Conservation (phyloP, 2,329 filamentous ascomycete genomes). For the Ceratocystis huliohia region DNA sequence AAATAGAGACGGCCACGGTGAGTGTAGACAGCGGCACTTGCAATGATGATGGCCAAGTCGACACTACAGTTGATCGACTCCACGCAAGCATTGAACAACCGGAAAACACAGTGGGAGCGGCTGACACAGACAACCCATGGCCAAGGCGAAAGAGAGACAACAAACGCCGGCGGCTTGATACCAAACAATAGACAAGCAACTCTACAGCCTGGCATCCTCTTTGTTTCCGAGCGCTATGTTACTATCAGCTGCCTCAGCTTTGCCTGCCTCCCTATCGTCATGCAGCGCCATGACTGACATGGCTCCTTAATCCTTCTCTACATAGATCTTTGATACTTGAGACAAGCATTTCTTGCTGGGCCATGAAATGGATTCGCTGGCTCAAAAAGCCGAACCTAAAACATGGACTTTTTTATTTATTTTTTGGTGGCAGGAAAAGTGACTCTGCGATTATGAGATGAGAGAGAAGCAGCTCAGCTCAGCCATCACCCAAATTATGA, state of each 20-base stretch:
- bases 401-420: neutral
- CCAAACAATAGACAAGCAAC: neutral
- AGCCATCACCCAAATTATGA: neutral
- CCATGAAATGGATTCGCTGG: neutral
- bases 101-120: neutral
- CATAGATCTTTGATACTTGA: neutral
- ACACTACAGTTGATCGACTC: neutral
- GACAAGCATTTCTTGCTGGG: neutral
- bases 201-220: neutral
- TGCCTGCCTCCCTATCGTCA: neutral
- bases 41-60: neutral
- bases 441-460: neutral
- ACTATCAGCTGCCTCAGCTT: neutral
- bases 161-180: neutral
- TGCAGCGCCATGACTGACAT: neutral
- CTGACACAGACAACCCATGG: neutral
- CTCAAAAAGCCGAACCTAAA: neutral
- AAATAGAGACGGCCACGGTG: neutral
- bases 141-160: neutral
- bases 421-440: neutral
- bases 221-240: too few relatives aligned
- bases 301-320: neutral
- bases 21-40: neutral
- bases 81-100: neutral
- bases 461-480: neutral